Evolutionary conservation across 108 stramenopile genomes (phyloP).

Genomic region (Skeletonema tropicum): DNA sequence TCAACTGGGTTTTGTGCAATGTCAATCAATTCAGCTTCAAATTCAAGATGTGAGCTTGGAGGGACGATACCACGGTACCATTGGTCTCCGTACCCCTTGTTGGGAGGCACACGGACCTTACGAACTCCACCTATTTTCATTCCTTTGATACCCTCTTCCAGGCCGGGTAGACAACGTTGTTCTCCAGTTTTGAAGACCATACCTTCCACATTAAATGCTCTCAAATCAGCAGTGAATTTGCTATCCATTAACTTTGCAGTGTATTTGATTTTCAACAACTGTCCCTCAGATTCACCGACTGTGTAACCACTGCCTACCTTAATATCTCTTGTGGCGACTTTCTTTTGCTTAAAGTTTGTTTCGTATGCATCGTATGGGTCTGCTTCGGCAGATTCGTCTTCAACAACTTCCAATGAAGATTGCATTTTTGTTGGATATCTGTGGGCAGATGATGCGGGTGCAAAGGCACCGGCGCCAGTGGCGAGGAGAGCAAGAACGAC

Average conservation of each 20-base stretch:
- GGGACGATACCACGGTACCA: conserved; percentile 53
- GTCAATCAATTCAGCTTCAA: conserved; percentile 27
- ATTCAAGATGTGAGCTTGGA: conserved; percentile 49
- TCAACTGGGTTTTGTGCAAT: conserved; percentile 41
- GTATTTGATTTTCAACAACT: conserved; percentile 43
- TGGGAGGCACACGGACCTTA: conserved; percentile 37
- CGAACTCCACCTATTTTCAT: conserved; percentile 47
- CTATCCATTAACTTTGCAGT: conserved; percentile 34
- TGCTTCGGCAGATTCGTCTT: neutral
- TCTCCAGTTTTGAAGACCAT: conserved; percentile 50
- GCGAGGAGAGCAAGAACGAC: conserved; percentile 2
- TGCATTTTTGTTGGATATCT: conserved; percentile 1
- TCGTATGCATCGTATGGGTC: conserved; percentile 42
- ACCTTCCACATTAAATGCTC: conserved; percentile 30
- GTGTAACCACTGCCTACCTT: conserved; percentile 31
- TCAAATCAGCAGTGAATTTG: conserved; percentile 39
- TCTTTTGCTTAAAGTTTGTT: conserved; percentile 24
- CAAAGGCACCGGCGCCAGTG: conserved; percentile 11
- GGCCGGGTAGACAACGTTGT: conserved; percentile 35
- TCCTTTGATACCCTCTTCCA: conserved; percentile 44
- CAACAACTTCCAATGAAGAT: conserved; percentile 9
- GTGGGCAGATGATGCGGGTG: neutral
- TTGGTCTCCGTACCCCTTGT: conserved; percentile 41
- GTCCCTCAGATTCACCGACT: conserved; percentile 14
- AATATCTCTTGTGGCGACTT: conserved; percentile 33